A percentile compares a stretch with the other conserved stretches of the same genome.
Evolutionary conservation across 805 yeast genomes (phyloP).

Genomic region (Yamadazyma paraphyllophila): DNA sequence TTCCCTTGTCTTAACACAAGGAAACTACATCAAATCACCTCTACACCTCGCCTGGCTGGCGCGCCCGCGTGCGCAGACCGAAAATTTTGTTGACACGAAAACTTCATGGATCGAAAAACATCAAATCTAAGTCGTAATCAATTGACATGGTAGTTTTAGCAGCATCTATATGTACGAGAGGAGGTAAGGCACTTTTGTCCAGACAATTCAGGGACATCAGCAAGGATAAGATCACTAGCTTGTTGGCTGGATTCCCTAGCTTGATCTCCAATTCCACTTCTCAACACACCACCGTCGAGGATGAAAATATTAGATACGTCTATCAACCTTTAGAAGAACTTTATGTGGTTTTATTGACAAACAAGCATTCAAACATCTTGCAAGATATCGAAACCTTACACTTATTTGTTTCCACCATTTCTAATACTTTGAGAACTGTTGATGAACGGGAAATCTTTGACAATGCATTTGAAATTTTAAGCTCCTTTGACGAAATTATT

Average conservation of each 20-base stretch:
- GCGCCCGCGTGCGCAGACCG: slow-evolving; percentile 7
- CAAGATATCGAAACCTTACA: slow-evolving; percentile 94
- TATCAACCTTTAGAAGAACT: slow-evolving; percentile 95
- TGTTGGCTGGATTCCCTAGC: slow-evolving; percentile 82
- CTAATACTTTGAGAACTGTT: slow-evolving; percentile 63
- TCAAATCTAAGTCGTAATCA: not conserved
- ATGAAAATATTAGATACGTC: slow-evolving; percentile 85
- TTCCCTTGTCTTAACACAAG: not conserved
- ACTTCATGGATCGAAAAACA: slow-evolving; percentile 10
- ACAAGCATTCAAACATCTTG: slow-evolving; percentile 84
- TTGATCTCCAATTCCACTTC: slow-evolving; percentile 65
- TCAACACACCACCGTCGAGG: slow-evolving; percentile 94
- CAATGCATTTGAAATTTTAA: slow-evolving; percentile 82
- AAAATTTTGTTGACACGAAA: slow-evolving; percentile 11
- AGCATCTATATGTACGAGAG: slow-evolving; percentile 89
- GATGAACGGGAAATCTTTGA: slow-evolving; percentile 83
- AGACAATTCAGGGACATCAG: slow-evolving; percentile 87
- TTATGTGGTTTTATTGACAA: slow-evolving; percentile 87
- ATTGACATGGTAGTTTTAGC: slow-evolving; percentile 78
- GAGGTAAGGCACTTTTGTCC: slow-evolving; percentile 88
- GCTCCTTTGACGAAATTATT: slow-evolving; percentile 93
- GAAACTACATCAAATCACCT: not conserved
- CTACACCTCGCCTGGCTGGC: not conserved
- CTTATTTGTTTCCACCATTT: slow-evolving; percentile 77
- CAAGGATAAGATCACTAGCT: slow-evolving; percentile 80